These are phyloP conservation scores for Elaeis oleifera DNA, from an alignment of 202 grass and related monocot species.

Conservation along the genomic window DNA sequence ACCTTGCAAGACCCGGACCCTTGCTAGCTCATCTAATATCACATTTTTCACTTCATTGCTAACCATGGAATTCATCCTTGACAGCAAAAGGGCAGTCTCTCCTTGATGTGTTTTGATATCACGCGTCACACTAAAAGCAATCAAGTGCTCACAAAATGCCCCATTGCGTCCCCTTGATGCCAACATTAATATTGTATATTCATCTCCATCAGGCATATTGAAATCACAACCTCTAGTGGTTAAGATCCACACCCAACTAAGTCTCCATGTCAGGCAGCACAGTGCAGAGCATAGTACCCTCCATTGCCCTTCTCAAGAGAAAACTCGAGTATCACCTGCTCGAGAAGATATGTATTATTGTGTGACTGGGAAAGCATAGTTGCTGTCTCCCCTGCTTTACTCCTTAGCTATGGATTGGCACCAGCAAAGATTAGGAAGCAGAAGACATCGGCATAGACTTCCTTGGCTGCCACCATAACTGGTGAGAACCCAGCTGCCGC, in stretches of 20 bases:
- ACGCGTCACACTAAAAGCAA: constrained; percentile 47
- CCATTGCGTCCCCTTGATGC: constrained; percentile 70
- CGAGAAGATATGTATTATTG: constrained; percentile 70
- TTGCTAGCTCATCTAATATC: constrained; percentile 68
- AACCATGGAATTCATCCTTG: constrained; percentile 35
- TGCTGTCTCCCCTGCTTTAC: constrained; percentile 41
- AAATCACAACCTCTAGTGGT: constrained; percentile 46
- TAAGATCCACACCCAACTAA: constrained; percentile 39
- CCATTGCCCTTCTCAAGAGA: constrained; percentile 66
- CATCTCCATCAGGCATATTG: constrained; percentile 59
- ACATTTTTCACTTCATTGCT: constrained; percentile 48
- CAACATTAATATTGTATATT: constrained; percentile 72
- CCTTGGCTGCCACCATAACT: constrained; percentile 47
- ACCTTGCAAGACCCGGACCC: constrained; percentile 44
- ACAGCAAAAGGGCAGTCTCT: constrained; percentile 78
- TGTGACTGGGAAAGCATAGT: constrained; percentile 46
- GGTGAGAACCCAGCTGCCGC: constrained; percentile 34
- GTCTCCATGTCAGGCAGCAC: constrained; percentile 55
- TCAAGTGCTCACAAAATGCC: constrained; percentile 52
- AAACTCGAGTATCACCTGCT: constrained; percentile 85
- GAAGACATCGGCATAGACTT: constrained; percentile 55
- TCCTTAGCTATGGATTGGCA: constrained; percentile 55
- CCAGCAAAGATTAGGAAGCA: constrained; percentile 53
- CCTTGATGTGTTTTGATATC: constrained; percentile 38
- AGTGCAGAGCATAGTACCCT: constrained; percentile 73